A percentile compares a stretch with the other conserved stretches of the same genome.
phyloP scores from a whole-genome alignment of 179 eudicot species.

The Silene coronaria region DNA sequence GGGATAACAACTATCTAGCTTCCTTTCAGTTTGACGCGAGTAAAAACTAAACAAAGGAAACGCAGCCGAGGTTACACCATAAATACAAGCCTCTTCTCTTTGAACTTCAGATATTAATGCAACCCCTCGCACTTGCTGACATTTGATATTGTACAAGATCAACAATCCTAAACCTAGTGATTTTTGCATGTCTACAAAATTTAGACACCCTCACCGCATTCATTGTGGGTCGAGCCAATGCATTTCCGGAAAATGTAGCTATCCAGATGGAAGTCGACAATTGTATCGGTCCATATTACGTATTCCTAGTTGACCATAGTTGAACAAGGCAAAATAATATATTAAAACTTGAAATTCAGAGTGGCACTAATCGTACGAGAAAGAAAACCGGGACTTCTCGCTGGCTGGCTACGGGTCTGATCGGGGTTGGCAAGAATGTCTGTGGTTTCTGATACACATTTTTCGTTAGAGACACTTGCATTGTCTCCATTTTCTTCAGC shows the following conservation, averaged over 20 bases:
- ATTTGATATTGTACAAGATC: conserved; percentile 20
- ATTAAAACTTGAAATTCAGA: conserved; percentile 39
- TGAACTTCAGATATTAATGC: too few relatives aligned
- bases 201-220: conserved; percentile 8
- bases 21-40: too few relatives aligned
- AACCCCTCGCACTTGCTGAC: background rate
- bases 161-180: conserved; percentile 16
- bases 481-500: too few relatives aligned
- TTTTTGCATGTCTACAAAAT: conserved; percentile 25
- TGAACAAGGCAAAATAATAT: too few relatives aligned
- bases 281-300: too few relatives aligned
- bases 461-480: conserved; percentile 24
- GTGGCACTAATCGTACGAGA: conserved; percentile 51
- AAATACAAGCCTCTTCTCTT: background rate
- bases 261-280: too few relatives aligned
- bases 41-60: too few relatives aligned
- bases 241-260: too few relatives aligned
- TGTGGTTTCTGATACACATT: conserved; percentile 29
- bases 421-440: conserved; percentile 25
- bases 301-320: too few relatives aligned
- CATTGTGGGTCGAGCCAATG: too few relatives aligned
- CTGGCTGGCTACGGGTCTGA: conserved; percentile 34
- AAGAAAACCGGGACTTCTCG: conserved; percentile 39
- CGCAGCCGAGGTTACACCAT: too few relatives aligned
- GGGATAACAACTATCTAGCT: too few relatives aligned